Evolutionary conservation across 1,284 basidiomycete genomes (phyloP).

Genomic region (Irpex lacteus): DNA sequence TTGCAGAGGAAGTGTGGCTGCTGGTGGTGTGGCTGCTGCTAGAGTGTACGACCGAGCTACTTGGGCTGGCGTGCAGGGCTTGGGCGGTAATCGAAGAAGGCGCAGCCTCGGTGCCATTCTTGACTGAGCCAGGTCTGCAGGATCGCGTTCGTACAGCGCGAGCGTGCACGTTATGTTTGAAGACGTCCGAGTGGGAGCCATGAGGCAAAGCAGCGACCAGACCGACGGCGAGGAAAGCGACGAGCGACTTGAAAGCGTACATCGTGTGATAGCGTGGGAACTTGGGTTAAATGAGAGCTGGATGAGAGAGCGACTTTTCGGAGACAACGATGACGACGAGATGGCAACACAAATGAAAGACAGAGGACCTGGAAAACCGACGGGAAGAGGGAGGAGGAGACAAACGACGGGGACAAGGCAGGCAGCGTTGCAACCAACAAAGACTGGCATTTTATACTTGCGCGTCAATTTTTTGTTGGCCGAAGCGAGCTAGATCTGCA

Average conservation of each 20-base stretch:
- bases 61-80: background rate
- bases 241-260: constrained; percentile 23
- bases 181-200: background rate
- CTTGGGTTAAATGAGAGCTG: background rate
- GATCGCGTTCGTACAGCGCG: constrained; percentile 6
- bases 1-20: constrained; percentile 2
- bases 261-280: constrained; percentile 11
- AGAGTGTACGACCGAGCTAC: background rate
- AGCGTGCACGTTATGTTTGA: constrained; percentile 7
- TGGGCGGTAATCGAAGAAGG: constrained; percentile 3
- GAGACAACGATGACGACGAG: background rate
- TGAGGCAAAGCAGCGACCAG: constrained; percentile 16
- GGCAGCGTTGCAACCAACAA: background rate
- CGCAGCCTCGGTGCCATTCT: constrained; percentile 1
- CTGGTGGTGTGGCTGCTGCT: background rate
- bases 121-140: constrained; percentile 10
- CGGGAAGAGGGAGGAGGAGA: background rate
- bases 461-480: background rate
- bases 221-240: constrained; percentile 21
- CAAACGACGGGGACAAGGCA: background rate
- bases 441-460: background rate
- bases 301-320: constrained; percentile 13
- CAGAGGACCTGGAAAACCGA: background rate
- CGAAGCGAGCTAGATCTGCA: background rate
- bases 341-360: background rate